A percentile compares a stretch with the other conserved stretches of the same genome.
These are phyloP conservation scores for Eutrema yunnanense DNA, from an alignment of 345 rosid species.

Conservation along the genomic window DNA sequence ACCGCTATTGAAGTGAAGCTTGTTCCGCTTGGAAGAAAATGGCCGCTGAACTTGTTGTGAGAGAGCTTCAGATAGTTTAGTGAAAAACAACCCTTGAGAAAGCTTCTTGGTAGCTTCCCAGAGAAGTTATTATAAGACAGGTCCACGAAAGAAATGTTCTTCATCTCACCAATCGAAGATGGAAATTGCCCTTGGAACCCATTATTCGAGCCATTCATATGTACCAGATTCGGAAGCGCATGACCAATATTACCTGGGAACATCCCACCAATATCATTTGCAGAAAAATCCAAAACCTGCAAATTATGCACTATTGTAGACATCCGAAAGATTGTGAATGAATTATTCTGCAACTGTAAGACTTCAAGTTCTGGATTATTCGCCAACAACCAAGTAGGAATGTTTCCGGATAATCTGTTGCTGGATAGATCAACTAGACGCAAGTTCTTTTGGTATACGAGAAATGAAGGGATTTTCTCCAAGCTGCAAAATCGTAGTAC, in stretches of 20 bases:
- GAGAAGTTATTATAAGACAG: slow-evolving; percentile 8
- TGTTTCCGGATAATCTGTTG: slow-evolving; percentile 10
- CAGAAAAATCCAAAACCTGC: too few relatives aligned
- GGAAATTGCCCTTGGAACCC: neutral
- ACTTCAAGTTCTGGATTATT: slow-evolving; percentile 11
- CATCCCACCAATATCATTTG: too few relatives aligned
- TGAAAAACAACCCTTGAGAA: neutral
- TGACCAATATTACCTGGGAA: neutral
- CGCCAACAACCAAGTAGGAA: slow-evolving; percentile 7
- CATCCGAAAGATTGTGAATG: neutral
- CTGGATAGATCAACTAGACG: slow-evolving; percentile 13
- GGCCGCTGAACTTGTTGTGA: slow-evolving; percentile 2
- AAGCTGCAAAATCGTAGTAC: neutral
- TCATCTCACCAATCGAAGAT: slow-evolving; percentile 10
- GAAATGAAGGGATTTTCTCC: slow-evolving; percentile 7
- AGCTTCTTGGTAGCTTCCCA: slow-evolving; percentile 3
- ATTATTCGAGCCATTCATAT: neutral
- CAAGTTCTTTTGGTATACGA: slow-evolving; percentile 1
- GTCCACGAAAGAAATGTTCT: neutral
- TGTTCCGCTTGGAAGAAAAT: neutral
- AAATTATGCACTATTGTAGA: too few relatives aligned
- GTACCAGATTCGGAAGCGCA: neutral
- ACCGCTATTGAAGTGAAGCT: neutral
- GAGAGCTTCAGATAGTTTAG: neutral
- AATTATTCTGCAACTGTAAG: slow-evolving; percentile 5